Evolutionary conservation across 164 flowering plant species (phyloP), one percentile per base, ranked within the genome.

Genomic region (Houttuynia cordata): DNA sequence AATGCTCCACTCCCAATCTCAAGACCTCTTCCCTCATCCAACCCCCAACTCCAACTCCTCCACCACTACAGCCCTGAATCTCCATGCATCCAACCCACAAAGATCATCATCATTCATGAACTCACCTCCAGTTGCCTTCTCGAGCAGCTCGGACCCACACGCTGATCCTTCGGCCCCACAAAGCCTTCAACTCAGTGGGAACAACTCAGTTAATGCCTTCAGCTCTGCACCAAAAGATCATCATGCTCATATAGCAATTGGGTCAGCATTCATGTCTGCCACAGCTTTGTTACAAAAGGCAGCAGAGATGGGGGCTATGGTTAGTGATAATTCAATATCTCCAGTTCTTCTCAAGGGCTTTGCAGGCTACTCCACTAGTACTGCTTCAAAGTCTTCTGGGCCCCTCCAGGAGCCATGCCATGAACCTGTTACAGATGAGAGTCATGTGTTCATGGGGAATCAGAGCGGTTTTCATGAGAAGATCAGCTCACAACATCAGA

Each of bases 221-320:
- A 56, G 53, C 34, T 8, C 24, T 41, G 64, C 57, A 47, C 45
- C 64, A 49, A 68, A 58, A 34, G 57, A 60, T n/a, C n/a, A n/a
- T n/a, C n/a, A n/a, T 54, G 41, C 66, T 22, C 61, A 62, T 24
- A 24, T 67, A 50, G 60, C 57, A 42, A 54, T 66, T 5, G 70
- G 69, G 19, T 62, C 79, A 10, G 47, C 68, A 47, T 65, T 59
- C 61, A 73, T 72, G 61, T 78, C 85, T 24, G 82, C 85, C n/a
- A 81, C 85, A 0, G 82, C 85, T 2, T 71, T 81, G 75, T 59
- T 81, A 24, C 82, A 81, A 65, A 81, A 77, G 58, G 82, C 85
- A 9, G 78, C 85, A 19, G 75, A 72, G 53, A 79, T 81, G 82
- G 85, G 82, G 14, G 71, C 85, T 14, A 79, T 70, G 56, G 66